Base-by-base conservation (phyloP, 2,329 filamentous ascomycete species). In the Paecilomyces formosus region DNA sequence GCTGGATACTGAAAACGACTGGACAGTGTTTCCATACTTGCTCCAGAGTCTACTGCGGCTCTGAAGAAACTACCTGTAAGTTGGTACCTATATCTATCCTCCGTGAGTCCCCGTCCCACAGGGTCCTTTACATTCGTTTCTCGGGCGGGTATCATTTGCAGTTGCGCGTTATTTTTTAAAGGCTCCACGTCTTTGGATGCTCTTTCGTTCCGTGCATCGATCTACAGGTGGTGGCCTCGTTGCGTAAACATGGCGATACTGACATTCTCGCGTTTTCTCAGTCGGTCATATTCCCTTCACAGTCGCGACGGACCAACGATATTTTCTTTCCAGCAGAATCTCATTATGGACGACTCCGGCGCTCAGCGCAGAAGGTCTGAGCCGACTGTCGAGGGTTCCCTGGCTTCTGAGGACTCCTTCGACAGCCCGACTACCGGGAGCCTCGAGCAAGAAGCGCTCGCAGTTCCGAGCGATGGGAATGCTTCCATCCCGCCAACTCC, bases 191-290 rank as follows among this genome's bases (percentile, higher is more conserved):
- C 9, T 22, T n/a, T 28, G 21, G 21, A 24, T 24, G 50, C 50
- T 13, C 28, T 52, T 5, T 24, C 21, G 22, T 24, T 22, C 21
- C 21, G 50, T 51, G 30, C 30, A 26, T 57, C 56, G 30, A 12
- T 30, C 28, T 21, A 13, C 26, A 3, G 28, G 31, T 13, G 50
- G 21, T 13, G 24, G 50, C 3, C 3, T 21, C 50, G 50, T 6
- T 24, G 13, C 21, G 3, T 54, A 56, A 72, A 33, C 9, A 72
- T 72, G 71, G 68, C 65, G 54, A 71, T 75, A 71, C 72, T 75
- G 67, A 75, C 70, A 30, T 68, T 74, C 55, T 64, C 62, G 24
- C 72, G 72, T 56, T 73, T 74, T 57, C 67, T 72, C 55, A 74
- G 70, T 63, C 70, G 72, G 57, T 64, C 72, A n/a, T 72, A 71